phyloP scores from a whole-genome alignment of 2,329 filamentous ascomycete genomes.

The Fusarium stilboides region DNA sequence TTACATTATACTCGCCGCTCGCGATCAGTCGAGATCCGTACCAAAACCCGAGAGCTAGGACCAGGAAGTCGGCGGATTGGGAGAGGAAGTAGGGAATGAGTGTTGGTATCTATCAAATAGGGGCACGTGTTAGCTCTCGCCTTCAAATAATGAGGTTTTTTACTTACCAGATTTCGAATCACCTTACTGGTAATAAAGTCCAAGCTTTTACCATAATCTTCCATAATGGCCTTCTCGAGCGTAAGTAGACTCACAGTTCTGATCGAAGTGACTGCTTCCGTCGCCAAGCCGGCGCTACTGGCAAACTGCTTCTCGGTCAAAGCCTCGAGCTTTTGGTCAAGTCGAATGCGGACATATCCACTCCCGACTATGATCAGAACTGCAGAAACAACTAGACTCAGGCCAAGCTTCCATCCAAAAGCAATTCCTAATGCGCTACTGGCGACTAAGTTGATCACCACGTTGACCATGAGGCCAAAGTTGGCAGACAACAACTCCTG shows the following conservation, averaged over 20 bases:
- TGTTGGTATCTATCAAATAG: neutral
- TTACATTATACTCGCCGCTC: conserved; percentile 64
- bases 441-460: conserved; percentile 51
- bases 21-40: conserved; percentile 55
- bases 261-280: conserved; percentile 57
- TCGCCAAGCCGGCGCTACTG: conserved; percentile 56
- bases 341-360: conserved; percentile 54
- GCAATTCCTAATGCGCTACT: conserved; percentile 57
- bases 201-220: conserved; percentile 47
- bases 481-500: conserved; percentile 58
- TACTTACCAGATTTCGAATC: neutral
- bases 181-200: conserved; percentile 40
- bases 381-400: conserved; percentile 60
- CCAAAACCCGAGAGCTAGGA: conserved; percentile 58
- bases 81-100: conserved; percentile 48
- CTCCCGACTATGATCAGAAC: conserved; percentile 52
- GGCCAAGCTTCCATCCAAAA: conserved; percentile 62
- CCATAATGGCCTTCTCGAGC: conserved; percentile 52
- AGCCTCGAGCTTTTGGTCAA: conserved; percentile 56
- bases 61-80: conserved; percentile 52
- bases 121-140: neutral
- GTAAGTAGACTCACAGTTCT: conserved; percentile 58
- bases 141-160: neutral
- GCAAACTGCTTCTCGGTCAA: conserved; percentile 50
- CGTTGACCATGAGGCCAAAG: conserved; percentile 49